Base-by-base conservation (phyloP, 441 rosid genomes). In the Capsella rubella region DNA sequence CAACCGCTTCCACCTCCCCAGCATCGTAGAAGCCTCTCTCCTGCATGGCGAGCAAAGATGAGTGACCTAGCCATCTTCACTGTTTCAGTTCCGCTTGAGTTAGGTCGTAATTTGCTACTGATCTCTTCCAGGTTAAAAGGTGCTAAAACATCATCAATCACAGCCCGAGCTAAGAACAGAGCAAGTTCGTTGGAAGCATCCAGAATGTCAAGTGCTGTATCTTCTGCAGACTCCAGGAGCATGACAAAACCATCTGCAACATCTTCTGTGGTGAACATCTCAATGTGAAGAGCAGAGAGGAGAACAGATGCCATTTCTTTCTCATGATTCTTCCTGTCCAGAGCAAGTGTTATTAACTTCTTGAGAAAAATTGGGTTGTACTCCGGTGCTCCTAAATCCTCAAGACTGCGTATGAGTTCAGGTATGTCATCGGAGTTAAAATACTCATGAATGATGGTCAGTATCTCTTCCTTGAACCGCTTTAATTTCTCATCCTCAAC, bases 1-100 rank as follows among this genome's bases (percentile, higher is more conserved):
- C 99, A 95, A 10, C 99, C 99, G 1, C 92, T 89, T 34, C 99
- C 99, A 56, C 98, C 99, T 49, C 97, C 99, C 99, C 99, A 95
- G 78, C 98, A 86, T 78, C 97, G 81, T 59, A 95, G 82, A 72
- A 95, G 76, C 85, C 98, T 92, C 89, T 95, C 99, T 1, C 97
- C 99, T 29, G 99, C 94, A 71, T 95, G 99, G 51, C 99, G 97
- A 6, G 99, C 98, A 72, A 86, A 86, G 27, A 89, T 79, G 1
- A 95, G 94, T 0, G 99, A 87, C 71, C 89, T 82, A 75, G 97
- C 99, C 90, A 92, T 78, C 28, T 79, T 80, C 67, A 90, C 89
- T 0, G 98, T 95, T 79, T 92, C 96, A 54, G 87, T 89, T 51
- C 97, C 97, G 46, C 93, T 87, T 81, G 95, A 89, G 73, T 83